Evolutionary conservation across 352 stramenopile genomes (phyloP).

Genomic region (Globisporangium nagaii): DNA sequence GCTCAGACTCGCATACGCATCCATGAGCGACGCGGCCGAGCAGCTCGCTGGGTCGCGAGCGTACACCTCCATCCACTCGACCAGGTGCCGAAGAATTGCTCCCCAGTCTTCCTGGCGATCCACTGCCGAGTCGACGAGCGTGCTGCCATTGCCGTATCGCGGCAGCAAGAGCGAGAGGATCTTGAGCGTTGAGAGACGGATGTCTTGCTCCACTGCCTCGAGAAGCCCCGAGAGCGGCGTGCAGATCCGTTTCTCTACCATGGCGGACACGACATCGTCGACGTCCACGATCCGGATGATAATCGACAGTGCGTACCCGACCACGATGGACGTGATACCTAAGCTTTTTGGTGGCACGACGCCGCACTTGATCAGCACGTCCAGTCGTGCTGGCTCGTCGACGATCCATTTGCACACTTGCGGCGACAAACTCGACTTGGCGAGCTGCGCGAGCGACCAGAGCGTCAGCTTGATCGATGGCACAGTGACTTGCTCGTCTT

Average conservation of each 20-base stretch:
- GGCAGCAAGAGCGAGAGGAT: slow-evolving; percentile 40
- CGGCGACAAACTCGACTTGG: slow-evolving; percentile 14
- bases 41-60: slow-evolving; percentile 34
- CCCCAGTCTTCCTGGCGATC: slow-evolving; percentile 30
- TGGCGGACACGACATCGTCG: slow-evolving; percentile 13
- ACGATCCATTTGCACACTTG: slow-evolving; percentile 30
- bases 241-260: slow-evolving; percentile 36
- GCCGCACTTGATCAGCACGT: slow-evolving; percentile 31
- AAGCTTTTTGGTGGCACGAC: slow-evolving; percentile 27
- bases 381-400: slow-evolving; percentile 17
- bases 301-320: slow-evolving; percentile 37
- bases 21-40: slow-evolving; percentile 20
- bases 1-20: slow-evolving; percentile 38
- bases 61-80: slow-evolving; percentile 76
- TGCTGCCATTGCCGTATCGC: background rate
- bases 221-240: slow-evolving; percentile 33
- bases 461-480: slow-evolving; percentile 29
- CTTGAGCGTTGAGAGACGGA: slow-evolving; percentile 36
- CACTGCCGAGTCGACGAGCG: background rate
- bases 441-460: slow-evolving; percentile 42
- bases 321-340: slow-evolving; percentile 20
- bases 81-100: slow-evolving; percentile 34
- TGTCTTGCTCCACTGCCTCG: slow-evolving; percentile 44
- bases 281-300: slow-evolving; percentile 22
- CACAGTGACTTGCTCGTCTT: slow-evolving; percentile 21